Evolutionary conservation across 1,139 yeast genomes (phyloP).

Genomic region (Protomyces pachydermus): DNA sequence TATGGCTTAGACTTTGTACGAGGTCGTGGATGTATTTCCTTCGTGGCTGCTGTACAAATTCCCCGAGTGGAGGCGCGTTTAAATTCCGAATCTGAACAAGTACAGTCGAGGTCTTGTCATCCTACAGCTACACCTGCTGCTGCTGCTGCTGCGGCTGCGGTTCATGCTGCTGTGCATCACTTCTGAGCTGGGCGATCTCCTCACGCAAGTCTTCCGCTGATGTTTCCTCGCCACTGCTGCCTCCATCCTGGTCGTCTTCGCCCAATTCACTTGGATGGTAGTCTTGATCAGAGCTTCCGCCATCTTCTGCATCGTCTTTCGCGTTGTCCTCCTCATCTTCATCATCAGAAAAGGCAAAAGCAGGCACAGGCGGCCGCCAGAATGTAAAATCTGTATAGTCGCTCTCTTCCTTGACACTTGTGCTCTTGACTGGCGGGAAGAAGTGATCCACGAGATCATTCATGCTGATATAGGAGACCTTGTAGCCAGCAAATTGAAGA

Average conservation of each 20-base stretch:
- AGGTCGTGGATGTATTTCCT: too few relatives aligned
- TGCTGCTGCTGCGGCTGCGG: neutral
- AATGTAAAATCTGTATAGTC: slow-evolving; percentile 79
- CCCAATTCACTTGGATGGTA: slow-evolving; percentile 19
- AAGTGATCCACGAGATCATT: slow-evolving; percentile 95
- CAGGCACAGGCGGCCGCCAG: slow-evolving; percentile 80
- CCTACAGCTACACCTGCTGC: too few relatives aligned
- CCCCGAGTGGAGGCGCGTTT: neutral
- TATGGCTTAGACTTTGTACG: too few relatives aligned
- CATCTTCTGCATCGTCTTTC: slow-evolving; percentile 31
- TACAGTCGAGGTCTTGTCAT: too few relatives aligned
- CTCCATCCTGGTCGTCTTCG: slow-evolving; percentile 32
- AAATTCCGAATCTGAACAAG: neutral
- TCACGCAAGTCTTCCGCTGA: slow-evolving; percentile 33
- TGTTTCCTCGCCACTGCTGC: slow-evolving; percentile 32
- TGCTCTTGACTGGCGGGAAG: slow-evolving; percentile 64
- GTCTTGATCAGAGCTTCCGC: slow-evolving; percentile 2
- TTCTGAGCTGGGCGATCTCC: slow-evolving; percentile 18
- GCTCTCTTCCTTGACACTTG: slow-evolving; percentile 46
- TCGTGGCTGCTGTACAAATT: too few relatives aligned
- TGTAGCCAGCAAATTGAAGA: slow-evolving; percentile 87
- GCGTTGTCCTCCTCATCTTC: slow-evolving; percentile 35
- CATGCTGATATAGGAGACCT: slow-evolving; percentile 78
- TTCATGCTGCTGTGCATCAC: neutral
- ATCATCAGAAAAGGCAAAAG: slow-evolving; percentile 53